Evolutionary conservation across 257 asterid genomes (phyloP), one percentile per base, ranked within the genome.

Genomic region (Solanum tacnaense): DNA sequence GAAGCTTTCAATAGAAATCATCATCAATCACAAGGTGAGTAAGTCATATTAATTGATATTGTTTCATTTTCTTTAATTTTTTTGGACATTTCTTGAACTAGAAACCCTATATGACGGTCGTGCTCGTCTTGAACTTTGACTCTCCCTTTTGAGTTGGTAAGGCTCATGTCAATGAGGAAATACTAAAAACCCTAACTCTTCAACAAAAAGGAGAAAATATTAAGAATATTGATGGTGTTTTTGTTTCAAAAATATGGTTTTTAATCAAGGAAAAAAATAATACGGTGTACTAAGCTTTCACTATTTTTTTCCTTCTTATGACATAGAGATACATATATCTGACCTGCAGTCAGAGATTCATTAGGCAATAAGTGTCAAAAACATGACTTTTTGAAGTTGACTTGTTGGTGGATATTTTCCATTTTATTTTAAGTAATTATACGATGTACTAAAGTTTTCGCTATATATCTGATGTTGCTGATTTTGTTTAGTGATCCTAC

Each of bases 1-100:
- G 92, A 94, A 90, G 93, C 94, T 88, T 94, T 95, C 90, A 87
- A 88, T 91, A 72, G 90, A 20, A 90, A 87, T 88, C 38, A 88
- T 44, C 81, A 88, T 81, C 92, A 89, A 7, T 78, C 94, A 20
- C 95, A 93, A 89, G 95, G 96, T 93, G 21, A 65, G 87, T 78
- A 13, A 25, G 7, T 81, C 5, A 3, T 31, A n/a, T 38, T 58
- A 4, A 15, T 11, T 68, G 3, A 6, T 68, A 6, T 68, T 62
- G 8, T 4, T 5, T 32, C 65, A 9, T 52, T 12, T 38, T 4
- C 36, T 29, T 35, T 60, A 2, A 3, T 58, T 1, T 29, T 2
- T 84, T 73, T 18, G 65, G 10, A 18, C 9, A 18, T 18, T 56
- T 56, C n/a, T 56, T 56, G 60, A 49, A 49, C 60, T 49, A 49